Conservation (phyloP, 2,329 filamentous ascomycete genomes). For the Xylariales sp. region DNA sequence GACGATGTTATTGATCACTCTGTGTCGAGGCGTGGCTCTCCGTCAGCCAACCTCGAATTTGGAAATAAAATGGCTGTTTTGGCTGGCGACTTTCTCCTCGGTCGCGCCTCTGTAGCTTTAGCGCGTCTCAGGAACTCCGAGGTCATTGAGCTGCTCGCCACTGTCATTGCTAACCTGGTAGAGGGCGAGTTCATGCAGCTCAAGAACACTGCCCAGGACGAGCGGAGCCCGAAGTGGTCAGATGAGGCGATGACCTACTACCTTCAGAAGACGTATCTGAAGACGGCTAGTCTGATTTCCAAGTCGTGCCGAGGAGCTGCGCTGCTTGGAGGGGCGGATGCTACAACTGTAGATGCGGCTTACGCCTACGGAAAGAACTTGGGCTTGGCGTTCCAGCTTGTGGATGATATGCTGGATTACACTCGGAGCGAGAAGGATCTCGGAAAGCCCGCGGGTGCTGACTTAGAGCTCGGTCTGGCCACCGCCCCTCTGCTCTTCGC, state of each 20-base stretch:
- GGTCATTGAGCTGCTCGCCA: slow-evolving; percentile 89
- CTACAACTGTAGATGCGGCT: slow-evolving; percentile 80
- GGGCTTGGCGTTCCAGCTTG: slow-evolving; percentile 91
- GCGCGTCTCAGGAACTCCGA: slow-evolving; percentile 88
- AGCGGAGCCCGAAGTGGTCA: slow-evolving; percentile 77
- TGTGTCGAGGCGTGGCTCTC: slow-evolving; percentile 73
- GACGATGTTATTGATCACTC: slow-evolving; percentile 98
- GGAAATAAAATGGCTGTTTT: slow-evolving; percentile 99
- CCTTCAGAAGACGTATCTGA: slow-evolving; percentile 96
- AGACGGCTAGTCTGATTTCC: slow-evolving; percentile 91
- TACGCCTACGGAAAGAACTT: slow-evolving; percentile 92
- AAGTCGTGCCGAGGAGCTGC: slow-evolving; percentile 92
- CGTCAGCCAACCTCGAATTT: slow-evolving; percentile 90
- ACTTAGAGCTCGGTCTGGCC: slow-evolving; percentile 87
- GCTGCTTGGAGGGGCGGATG: slow-evolving; percentile 72
- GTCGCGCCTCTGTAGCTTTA: slow-evolving; percentile 87
- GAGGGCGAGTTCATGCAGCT: slow-evolving; percentile 99
- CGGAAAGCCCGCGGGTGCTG: slow-evolving; percentile 91
- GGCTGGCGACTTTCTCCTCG: slow-evolving; percentile 93
- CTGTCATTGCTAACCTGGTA: slow-evolving; percentile 94
- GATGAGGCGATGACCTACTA: slow-evolving; percentile 92
- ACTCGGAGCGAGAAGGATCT: slow-evolving; percentile 80
- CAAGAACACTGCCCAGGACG: slow-evolving; percentile 89
- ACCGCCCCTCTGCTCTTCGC: slow-evolving; percentile 94
- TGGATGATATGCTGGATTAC: slow-evolving; percentile 98